Percentiles rank a stretch among this genome's conserved stretches.
Conservation (phyloP, 176 grass and related monocot species). For the Rhynchospora pubera region DNA sequence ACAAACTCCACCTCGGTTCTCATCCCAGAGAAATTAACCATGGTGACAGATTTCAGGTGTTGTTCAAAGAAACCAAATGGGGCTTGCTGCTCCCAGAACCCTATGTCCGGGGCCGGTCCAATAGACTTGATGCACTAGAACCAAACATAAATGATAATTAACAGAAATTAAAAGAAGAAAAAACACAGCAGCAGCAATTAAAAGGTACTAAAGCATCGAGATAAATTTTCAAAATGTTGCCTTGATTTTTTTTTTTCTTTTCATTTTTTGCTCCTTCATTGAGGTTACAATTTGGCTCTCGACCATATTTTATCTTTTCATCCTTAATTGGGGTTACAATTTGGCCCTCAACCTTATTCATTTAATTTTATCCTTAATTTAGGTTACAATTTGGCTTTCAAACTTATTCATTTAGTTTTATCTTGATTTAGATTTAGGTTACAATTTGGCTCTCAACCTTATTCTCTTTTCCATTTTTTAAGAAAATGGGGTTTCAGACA, state of each 20-base stretch:
- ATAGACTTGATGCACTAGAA: slow-evolving; percentile 8
- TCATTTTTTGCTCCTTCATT: neutral
- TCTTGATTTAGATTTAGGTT: neutral
- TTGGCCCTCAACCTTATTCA: neutral
- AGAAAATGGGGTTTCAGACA: neutral
- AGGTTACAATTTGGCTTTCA: neutral
- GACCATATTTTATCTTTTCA: neutral
- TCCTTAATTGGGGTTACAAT: too few relatives aligned
- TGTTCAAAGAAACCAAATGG: neutral
- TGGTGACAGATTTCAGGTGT: slow-evolving; percentile 6
- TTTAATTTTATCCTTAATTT: neutral
- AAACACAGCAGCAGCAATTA: neutral
- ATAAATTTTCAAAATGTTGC: neutral
- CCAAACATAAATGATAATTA: neutral
- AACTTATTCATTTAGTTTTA: neutral
- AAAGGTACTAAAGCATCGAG: neutral
- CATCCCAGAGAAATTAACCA: slow-evolving; percentile 16
- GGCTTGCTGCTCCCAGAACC: neutral
- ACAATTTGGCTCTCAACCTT: neutral
- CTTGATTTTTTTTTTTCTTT: neutral
- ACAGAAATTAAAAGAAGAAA: neutral
- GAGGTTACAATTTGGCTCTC: neutral
- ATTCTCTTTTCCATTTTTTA: neutral
- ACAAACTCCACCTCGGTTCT: slow-evolving; percentile 19
- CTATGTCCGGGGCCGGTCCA: neutral